Evolutionary conservation across 257 asterid species (phyloP).

Genomic region (Avicennia marina): DNA sequence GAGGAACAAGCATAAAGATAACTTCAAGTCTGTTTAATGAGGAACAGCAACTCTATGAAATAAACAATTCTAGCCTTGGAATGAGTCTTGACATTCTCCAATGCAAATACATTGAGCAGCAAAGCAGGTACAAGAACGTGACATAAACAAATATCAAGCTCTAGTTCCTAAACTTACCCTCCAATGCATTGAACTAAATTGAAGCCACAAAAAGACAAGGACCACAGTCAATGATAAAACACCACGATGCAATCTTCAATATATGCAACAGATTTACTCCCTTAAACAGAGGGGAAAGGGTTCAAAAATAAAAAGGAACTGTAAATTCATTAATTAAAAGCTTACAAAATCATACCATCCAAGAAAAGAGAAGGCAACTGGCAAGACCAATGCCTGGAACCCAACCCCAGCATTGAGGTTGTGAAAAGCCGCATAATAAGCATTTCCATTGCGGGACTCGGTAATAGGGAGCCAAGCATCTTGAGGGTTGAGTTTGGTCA

Average conservation of each 20-base stretch:
- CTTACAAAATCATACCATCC: conserved; percentile 64
- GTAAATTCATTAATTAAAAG: neutral
- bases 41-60: too few species aligned
- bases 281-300: neutral
- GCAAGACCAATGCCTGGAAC: conserved; percentile 86
- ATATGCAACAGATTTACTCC: neutral
- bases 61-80: too few species aligned
- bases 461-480: conserved; percentile 99
- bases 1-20: too few species aligned
- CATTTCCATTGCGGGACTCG: conserved; percentile 93
- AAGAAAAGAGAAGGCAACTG: conserved; percentile 93
- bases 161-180: neutral
- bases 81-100: neutral
- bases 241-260: too few species aligned
- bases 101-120: neutral
- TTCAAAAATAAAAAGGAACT: too few species aligned
- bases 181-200: neutral
- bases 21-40: too few species aligned
- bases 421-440: conserved; percentile 95
- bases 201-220: neutral
- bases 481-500: conserved; percentile 93
- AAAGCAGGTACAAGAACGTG: neutral
- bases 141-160: neutral
- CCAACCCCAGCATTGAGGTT: conserved; percentile 97
- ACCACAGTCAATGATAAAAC: too few species aligned